phyloP scores from a whole-genome alignment of 2,329 filamentous ascomycete species.

The Diplodia sapinea region DNA sequence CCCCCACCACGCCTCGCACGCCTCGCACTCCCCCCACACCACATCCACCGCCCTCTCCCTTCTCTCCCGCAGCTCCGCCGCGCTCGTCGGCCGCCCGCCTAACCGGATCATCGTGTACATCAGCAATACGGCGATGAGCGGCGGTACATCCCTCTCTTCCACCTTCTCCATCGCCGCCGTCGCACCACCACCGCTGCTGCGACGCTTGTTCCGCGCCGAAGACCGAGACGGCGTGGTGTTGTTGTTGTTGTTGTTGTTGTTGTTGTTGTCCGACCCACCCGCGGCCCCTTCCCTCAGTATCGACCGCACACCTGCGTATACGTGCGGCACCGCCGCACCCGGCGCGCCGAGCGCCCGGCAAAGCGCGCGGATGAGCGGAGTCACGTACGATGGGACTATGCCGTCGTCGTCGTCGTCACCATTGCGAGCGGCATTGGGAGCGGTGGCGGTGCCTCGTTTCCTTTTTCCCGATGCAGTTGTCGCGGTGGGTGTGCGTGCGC shows the following conservation, averaged over 20 bases:
- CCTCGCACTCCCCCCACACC: conserved; percentile 29
- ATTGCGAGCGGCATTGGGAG: no score
- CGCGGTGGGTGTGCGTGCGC: conserved; percentile 34
- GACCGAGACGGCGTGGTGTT: conserved; percentile 34
- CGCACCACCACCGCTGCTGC: conserved; percentile 23
- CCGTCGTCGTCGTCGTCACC: conserved; percentile 8
- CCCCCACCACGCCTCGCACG: conserved; percentile 41
- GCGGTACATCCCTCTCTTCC: conserved; percentile 49
- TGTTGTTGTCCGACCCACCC: no score
- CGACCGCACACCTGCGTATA: conserved; percentile 72
- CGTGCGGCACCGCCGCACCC: conserved; percentile 67
- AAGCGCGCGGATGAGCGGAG: conserved; percentile 69
- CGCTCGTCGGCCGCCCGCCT: conserved; percentile 36
- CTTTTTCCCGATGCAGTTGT: conserved; percentile 36
- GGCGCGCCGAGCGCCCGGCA: conserved; percentile 67
- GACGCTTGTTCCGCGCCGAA: conserved; percentile 57
- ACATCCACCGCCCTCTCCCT: conserved; percentile 4
- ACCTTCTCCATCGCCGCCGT: background rate
- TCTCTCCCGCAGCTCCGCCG: conserved; percentile 20
- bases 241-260: conserved; percentile 12
- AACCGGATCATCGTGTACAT: conserved; percentile 64
- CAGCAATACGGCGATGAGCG: conserved; percentile 65
- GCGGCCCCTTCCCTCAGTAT: conserved; percentile 51
- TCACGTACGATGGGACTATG: conserved; percentile 63
- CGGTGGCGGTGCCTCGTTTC: conserved; percentile 28